Conservation (phyloP, 495 filamentous ascomycete species). For the Cetradonia linearis region DNA sequence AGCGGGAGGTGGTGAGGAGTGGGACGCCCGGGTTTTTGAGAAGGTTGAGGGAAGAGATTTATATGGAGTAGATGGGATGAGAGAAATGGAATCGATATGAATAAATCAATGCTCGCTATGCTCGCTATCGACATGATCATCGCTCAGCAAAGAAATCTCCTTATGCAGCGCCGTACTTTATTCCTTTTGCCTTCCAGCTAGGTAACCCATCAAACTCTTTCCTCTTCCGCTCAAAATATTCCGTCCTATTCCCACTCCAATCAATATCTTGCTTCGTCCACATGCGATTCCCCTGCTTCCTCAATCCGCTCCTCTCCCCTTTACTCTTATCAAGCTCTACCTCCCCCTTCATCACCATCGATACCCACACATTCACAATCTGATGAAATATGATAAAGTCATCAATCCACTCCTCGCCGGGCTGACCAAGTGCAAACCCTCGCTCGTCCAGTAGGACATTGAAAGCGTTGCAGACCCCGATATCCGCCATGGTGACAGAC, state of each 20-base stretch:
- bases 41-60: constrained; percentile 66
- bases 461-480: constrained; percentile 18
- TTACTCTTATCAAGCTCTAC: constrained; percentile 10
- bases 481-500: constrained; percentile 14
- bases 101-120: neutral
- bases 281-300: constrained; percentile 12
- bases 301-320: constrained; percentile 15
- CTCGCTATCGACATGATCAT: constrained; percentile 1
- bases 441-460: constrained; percentile 13
- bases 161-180: neutral
- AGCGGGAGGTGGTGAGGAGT: constrained; percentile 34
- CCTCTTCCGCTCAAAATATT: constrained; percentile 19
- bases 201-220: constrained; percentile 20
- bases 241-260: constrained; percentile 7
- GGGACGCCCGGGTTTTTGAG: constrained; percentile 67
- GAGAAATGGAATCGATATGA: neutral
- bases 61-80: constrained; percentile 46
- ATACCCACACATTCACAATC: constrained; percentile 15
- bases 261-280: constrained; percentile 18
- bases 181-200: constrained; percentile 19
- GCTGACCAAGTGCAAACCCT: constrained; percentile 9
- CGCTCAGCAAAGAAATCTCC: neutral
- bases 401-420: constrained; percentile 13
- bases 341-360: constrained; percentile 15
- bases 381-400: constrained; percentile 6